Evolutionary conservation across 352 stramenopile species (phyloP).

Genomic region (Phytophthora sojae): DNA sequence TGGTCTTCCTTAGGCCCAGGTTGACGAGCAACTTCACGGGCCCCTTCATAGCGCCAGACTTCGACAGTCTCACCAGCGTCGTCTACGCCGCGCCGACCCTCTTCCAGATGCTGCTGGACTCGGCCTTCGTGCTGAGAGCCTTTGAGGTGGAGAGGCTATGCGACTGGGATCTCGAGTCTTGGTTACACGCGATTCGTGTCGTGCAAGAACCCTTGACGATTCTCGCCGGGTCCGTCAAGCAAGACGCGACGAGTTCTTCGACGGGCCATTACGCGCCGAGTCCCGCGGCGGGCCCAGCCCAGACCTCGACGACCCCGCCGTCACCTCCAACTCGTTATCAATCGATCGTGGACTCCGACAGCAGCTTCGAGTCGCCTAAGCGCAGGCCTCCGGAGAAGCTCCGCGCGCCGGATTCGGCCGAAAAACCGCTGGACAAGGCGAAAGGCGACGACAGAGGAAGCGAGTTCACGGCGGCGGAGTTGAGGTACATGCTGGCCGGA

Average conservation of each 20-base stretch:
- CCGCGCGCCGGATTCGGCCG: no score
- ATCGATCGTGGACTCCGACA: not conserved
- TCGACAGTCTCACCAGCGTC: no score
- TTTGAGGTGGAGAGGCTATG: slow-evolving; percentile 21
- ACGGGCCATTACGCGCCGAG: no score
- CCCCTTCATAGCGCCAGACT: not conserved
- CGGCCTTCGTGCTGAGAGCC: not conserved
- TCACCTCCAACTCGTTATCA: not conserved
- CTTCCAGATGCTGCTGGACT: not conserved
- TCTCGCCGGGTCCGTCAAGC: not conserved
- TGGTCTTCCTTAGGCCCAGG: not conserved
- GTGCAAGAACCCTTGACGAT: not conserved
- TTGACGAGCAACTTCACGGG: not conserved
- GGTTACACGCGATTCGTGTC: no score
- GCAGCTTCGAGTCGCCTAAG: not conserved
- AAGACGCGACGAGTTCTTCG: not conserved
- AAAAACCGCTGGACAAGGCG: no score
- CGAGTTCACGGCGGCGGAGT: no score
- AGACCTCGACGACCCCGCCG: no score
- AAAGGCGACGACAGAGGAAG: no score
- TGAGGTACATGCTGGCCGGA: no score
- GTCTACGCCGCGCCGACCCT: not conserved
- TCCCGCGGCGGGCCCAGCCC: no score
- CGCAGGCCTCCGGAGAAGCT: not conserved
- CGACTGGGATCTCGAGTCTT: slow-evolving; percentile 6